Base-by-base conservation (phyloP, 2,329 filamentous ascomycete genomes). In the Knufia fluminis region DNA sequence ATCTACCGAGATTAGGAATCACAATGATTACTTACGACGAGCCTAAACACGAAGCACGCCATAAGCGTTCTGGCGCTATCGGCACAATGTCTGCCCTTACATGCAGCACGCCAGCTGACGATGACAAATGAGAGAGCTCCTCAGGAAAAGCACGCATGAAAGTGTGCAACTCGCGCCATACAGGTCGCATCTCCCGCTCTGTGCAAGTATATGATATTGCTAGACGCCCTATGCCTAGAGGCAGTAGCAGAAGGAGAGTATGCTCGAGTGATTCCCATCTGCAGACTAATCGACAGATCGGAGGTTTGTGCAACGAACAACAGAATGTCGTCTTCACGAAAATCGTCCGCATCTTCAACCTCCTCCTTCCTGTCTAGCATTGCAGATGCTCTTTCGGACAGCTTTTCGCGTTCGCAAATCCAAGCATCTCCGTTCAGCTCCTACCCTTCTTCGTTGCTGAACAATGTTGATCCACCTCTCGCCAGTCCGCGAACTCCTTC, bases 361-460 rank as follows among this genome's bases (percentile, higher is more conserved):
- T 36, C 31, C 8, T 36, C 44, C 9, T 35, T 46, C 44, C 20
- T 46, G 16, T 36, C 44, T 14, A 46, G n/a, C 16, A 38, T 46
- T 8, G 43, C 31, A 4, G 28, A 46, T 22, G 43, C 20, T n/a
- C 24, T 46, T 24, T 33, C 26, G 14, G 43, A 46, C 16, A 33
- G 12, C 19, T 46, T 33, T 23, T 46, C 43, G 14, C 23, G 24
- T 46, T 46, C 44, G 32, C 31, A 38, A 22, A 46, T 46, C 31
- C 43, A 46, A 22, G 43, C 26, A 19, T 46, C 43, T 24, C 43
- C 43, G 9, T 35, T 46, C 17, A 46, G 24, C 28, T 46, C 43
- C 3, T 46, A 35, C 20, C 43, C 43, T 17, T 46, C 43, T 2
- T 28, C 26, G 2, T 19, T 46, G n/a, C 26, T 46, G 26, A 46